Conservation (phyloP, 2,329 filamentous ascomycete genomes). For the Fusarium verrucosum region DNA sequence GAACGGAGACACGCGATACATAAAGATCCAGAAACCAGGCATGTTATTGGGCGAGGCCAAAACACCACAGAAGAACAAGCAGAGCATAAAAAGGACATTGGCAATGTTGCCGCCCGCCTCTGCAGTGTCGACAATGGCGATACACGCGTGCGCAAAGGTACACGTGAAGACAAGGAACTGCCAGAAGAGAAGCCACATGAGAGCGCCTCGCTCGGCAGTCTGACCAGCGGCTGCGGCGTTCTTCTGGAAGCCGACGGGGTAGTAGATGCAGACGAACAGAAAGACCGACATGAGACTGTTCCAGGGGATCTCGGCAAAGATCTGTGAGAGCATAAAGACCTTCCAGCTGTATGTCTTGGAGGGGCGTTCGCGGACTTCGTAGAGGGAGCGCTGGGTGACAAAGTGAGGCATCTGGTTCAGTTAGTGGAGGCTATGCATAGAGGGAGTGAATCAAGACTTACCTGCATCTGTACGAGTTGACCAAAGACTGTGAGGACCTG, state of each 20-base stretch:
- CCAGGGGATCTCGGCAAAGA: conserved; percentile 86
- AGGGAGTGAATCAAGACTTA: not conserved
- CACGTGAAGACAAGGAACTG: conserved; percentile 73
- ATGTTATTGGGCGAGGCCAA: conserved; percentile 66
- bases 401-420: conserved; percentile 83
- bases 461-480: conserved; percentile 68
- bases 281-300: conserved; percentile 78
- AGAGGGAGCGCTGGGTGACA: conserved; percentile 80
- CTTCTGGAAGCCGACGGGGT: conserved; percentile 78
- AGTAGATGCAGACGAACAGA: conserved; percentile 85
- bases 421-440: not conserved
- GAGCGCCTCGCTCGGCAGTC: conserved; percentile 63
- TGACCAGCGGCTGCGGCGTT: conserved; percentile 61
- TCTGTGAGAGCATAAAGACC: conserved; percentile 83
- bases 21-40: conserved; percentile 77
- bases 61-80: conserved; percentile 72
- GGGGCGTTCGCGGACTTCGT: conserved; percentile 85
- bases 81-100: conserved; percentile 71
- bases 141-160: conserved; percentile 72
- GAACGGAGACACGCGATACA: conserved; percentile 74
- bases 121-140: conserved; percentile 70
- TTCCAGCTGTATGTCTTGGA: conserved; percentile 88
- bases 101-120: conserved; percentile 75
- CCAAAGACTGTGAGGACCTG: conserved; percentile 85
- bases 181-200: conserved; percentile 74